A percentile compares a stretch with the other conserved stretches of the same genome.
Evolutionary conservation across 2,329 filamentous ascomycete genomes (phyloP).

Genomic region (Teratosphaeria nubilosa): DNA sequence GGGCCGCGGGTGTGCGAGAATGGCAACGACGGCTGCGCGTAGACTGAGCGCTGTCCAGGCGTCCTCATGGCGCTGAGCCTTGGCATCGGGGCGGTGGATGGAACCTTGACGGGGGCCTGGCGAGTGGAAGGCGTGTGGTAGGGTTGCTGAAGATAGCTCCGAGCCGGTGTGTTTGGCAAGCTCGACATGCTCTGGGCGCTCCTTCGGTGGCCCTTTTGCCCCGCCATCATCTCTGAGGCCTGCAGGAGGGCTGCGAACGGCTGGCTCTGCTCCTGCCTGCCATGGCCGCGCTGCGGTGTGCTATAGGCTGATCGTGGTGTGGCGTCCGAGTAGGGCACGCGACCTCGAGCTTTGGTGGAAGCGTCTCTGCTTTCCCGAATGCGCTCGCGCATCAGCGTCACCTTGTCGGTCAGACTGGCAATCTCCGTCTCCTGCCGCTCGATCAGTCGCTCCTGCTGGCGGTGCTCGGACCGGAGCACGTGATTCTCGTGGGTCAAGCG

Average conservation of each 20-base stretch:
- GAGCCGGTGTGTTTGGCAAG: conserved; percentile 63
- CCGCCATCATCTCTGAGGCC: conserved; percentile 54
- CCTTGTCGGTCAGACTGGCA: conserved; percentile 60
- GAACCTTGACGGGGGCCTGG: conserved; percentile 14
- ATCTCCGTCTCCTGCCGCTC: conserved; percentile 68
- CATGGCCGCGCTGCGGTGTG: conserved; percentile 34
- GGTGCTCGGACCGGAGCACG: conserved; percentile 53
- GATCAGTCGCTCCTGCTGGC: conserved; percentile 67
- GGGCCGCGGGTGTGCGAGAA: conserved; percentile 7
- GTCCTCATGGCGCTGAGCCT: conserved; percentile 32
- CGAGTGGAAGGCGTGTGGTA: conserved; percentile 19
- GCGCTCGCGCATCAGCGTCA: conserved; percentile 65
- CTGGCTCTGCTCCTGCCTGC: conserved; percentile 34
- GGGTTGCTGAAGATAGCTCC: conserved; percentile 43
- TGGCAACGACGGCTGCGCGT: conserved; percentile 14
- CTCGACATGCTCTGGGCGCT: conserved; percentile 78
- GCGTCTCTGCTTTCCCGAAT: conserved; percentile 87
- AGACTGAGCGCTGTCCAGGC: conserved; percentile 10
- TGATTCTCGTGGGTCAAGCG: conserved; percentile 57
- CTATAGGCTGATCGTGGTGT: conserved; percentile 39
- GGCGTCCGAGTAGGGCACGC: conserved; percentile 43
- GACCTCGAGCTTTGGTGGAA: conserved; percentile 65
- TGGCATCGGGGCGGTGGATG: conserved; percentile 45
- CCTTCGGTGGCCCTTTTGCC: conserved; percentile 56
- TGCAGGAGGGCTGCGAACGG: conserved; percentile 65